Evolutionary conservation across 768 basidiomycete species (phyloP).

Genomic region (Lactarius hengduanensis): DNA sequence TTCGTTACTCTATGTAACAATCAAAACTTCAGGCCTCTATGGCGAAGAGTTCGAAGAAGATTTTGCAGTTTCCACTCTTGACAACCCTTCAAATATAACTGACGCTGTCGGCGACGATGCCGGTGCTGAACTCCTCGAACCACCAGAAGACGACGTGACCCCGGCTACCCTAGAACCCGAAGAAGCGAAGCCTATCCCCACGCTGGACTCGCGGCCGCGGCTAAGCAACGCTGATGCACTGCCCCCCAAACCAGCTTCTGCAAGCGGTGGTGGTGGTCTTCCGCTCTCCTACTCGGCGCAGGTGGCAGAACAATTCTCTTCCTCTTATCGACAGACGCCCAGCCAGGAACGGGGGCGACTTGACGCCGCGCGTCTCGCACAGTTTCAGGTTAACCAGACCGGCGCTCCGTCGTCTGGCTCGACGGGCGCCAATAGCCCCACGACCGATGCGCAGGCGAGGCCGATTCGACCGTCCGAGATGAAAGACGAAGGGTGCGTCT

Average conservation of each 20-base stretch:
- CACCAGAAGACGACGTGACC: conserved; percentile 19
- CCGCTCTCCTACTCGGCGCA: conserved; percentile 59
- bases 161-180: background rate
- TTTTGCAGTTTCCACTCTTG: conserved; percentile 21
- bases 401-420: conserved; percentile 17
- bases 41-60: conserved; percentile 31
- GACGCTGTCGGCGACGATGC: conserved; percentile 6
- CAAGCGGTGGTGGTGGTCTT: conserved; percentile 20
- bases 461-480: conserved; percentile 83
- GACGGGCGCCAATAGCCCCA: background rate
- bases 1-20: background rate
- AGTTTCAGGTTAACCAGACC: conserved; percentile 10
- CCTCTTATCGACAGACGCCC: conserved; percentile 61
- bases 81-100: conserved; percentile 12
- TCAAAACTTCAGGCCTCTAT: conserved; percentile 25
- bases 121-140: conserved; percentile 8
- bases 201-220: conserved; percentile 14
- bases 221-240: conserved; percentile 7
- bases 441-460: conserved; percentile 35
- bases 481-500: conserved; percentile 97
- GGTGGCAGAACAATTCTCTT: conserved; percentile 63
- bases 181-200: conserved; percentile 10
- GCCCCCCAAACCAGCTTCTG: conserved; percentile 21
- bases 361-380: conserved; percentile 22
- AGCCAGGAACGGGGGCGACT: conserved; percentile 59